Base-by-base conservation (phyloP, 495 filamentous ascomycete species). In the Staphylotrichum tortipilum region DNA sequence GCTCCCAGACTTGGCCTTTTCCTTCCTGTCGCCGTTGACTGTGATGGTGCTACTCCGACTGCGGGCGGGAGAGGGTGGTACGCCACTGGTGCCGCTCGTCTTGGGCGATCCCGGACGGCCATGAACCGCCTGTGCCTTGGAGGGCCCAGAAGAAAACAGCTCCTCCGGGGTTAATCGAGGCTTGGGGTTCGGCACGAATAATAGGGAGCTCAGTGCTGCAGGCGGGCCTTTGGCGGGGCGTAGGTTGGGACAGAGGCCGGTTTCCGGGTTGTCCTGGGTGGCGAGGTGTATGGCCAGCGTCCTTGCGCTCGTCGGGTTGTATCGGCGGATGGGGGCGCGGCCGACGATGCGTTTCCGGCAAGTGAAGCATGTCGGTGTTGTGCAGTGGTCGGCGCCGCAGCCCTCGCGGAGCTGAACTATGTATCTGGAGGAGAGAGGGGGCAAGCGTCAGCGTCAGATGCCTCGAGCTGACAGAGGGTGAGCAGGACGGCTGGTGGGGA, bases 381-480 rank as follows among this genome's bases (percentile, higher is more conserved):
- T 75, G 66, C 89, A 95, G 36, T 70, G 65, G n/a, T 74, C 69
- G 41, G 79, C 76, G 40, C 78, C 73, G 59, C 89, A 95, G 47
- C 89, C 89, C 49, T 89, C 77, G 30, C 88, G 77, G n/a, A 95
- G 76, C 68, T 95, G 89, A 17, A 75, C 71, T 52, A 89, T 85
- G 60, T 85, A 94, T 53, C 89, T 94, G 61, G 2, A n/a, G 36
- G 43, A 15, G n/a, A 11, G 45, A 8, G n/a, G n/a, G n/a, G n/a
- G n/a, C 34, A 54, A 17, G 29, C 62, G 49, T 66, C 50, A 45
- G 35, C 26, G 11, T n/a, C 29, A 39, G 11, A 30, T 15, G 33
- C 15, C 3, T 4, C 8, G 23, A 50, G 33, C 35, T 28, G 21
- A 40, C 41, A 53, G n/a, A n/a, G n/a, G n/a, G n/a, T n/a, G n/a